These are phyloP conservation scores for Syzygium syzygioides DNA, from an alignment of 441 rosid genomes.

Conservation along the genomic window DNA sequence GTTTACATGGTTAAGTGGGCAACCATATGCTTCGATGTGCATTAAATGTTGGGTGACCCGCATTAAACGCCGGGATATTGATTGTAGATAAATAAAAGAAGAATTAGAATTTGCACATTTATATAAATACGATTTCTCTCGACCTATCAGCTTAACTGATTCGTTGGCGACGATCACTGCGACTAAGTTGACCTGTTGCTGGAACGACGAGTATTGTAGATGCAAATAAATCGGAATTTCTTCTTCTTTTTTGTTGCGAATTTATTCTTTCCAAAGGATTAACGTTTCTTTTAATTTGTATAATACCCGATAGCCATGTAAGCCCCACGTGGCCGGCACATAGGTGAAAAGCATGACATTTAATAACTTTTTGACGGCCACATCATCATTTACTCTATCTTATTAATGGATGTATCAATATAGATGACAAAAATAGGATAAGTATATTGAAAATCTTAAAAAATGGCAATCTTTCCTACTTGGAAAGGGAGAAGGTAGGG, in stretches of 20 bases:
- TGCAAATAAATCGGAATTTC: neutral
- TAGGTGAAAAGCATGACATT: neutral
- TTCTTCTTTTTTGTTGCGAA: neutral
- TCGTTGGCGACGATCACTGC: too few relatives aligned
- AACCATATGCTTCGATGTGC: neutral
- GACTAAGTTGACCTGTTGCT: neutral
- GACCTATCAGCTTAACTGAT: accelerated
- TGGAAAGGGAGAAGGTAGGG: too few relatives aligned
- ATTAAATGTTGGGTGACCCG: neutral
- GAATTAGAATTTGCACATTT: neutral
- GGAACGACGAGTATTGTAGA: neutral
- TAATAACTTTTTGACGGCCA: neutral
- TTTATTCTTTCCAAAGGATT: neutral
- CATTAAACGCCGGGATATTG: neutral
- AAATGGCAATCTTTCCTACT: too few relatives aligned
- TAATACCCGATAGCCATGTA: neutral
- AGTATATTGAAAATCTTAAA: too few relatives aligned
- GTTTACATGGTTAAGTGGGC: neutral
- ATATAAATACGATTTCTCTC: neutral
- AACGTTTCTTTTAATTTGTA: neutral
- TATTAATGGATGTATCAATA: neutral
- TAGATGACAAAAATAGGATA: neutral
- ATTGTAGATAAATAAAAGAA: neutral
- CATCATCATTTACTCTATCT: neutral
- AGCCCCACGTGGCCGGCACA: neutral